Evolutionary conservation across 2,329 filamentous ascomycete genomes (phyloP).

Genomic region (Neonectria neomacrospora): DNA sequence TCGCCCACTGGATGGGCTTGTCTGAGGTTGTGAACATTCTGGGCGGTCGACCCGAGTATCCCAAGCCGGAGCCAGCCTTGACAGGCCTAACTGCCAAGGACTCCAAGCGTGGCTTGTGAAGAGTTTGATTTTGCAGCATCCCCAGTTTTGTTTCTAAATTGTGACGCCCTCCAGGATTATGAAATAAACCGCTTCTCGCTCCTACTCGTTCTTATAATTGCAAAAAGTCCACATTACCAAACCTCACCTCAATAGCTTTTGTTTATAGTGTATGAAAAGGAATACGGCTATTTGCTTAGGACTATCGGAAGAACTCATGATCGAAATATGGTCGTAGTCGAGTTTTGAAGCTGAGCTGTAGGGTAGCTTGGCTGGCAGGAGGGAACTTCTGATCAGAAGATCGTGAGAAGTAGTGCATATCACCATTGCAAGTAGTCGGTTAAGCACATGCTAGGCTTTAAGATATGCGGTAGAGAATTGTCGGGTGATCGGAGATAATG

Average conservation of each 20-base stretch:
- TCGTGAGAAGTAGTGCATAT: too few species aligned
- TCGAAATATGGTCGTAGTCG: background rate
- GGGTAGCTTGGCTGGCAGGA: background rate
- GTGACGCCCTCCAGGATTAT: background rate
- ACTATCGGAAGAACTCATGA: background rate
- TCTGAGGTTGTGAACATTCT: constrained; percentile 87
- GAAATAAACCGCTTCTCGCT: constrained; percentile 23
- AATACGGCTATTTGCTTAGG: background rate
- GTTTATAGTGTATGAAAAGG: background rate
- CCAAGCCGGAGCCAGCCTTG: constrained; percentile 60
- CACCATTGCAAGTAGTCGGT: too few species aligned
- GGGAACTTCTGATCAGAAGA: too few species aligned
- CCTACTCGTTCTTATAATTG: constrained; percentile 36
- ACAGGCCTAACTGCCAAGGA: constrained; percentile 68
- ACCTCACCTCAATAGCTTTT: background rate
- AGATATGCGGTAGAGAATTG: too few species aligned
- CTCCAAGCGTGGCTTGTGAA: constrained; percentile 63
- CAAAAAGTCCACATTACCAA: constrained; percentile 2
- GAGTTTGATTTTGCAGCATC: constrained; percentile 22
- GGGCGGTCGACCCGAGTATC: constrained; percentile 73
- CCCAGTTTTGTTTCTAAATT: constrained; percentile 12
- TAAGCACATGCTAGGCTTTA: too few species aligned
- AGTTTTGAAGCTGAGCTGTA: background rate
- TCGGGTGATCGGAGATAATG: too few species aligned
- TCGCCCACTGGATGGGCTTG: constrained; percentile 86